Percentiles rank a stretch among this genome's conserved stretches.
phyloP scores from a whole-genome alignment of 2,329 filamentous ascomycete species.

The Cladophialophora immunda region DNA sequence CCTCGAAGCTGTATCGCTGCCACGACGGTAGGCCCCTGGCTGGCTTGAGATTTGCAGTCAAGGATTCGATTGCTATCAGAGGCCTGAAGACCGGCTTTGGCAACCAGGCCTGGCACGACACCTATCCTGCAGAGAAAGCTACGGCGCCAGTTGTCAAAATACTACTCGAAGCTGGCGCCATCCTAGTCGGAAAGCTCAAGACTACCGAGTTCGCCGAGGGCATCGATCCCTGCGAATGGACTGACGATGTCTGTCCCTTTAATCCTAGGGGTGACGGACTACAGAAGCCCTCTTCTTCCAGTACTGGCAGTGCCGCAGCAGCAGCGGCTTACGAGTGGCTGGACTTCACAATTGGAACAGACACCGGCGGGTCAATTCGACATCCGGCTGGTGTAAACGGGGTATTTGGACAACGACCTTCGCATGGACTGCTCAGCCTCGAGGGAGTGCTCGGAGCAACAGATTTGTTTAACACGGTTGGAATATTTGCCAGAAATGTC shows the following conservation, averaged over 20 bases:
- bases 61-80: constrained; percentile 37
- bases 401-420: constrained; percentile 57
- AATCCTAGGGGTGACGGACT: constrained; percentile 51
- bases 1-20: constrained; percentile 29
- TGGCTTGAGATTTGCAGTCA: constrained; percentile 36
- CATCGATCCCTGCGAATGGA: constrained; percentile 40
- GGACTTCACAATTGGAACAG: constrained; percentile 43
- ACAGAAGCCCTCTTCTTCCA: constrained; percentile 43
- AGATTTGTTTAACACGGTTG: constrained; percentile 44
- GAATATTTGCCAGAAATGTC: constrained; percentile 44
- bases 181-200: constrained; percentile 37
- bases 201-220: constrained; percentile 39
- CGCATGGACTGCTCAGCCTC: constrained; percentile 56
- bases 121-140: constrained; percentile 25
- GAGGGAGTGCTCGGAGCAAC: constrained; percentile 56
- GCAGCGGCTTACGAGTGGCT: constrained; percentile 49
- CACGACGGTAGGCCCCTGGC: constrained; percentile 28
- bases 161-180: constrained; percentile 38
- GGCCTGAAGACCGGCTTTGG: constrained; percentile 35
- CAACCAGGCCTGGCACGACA: constrained; percentile 34
- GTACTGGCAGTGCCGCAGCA: constrained; percentile 41
- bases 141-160: constrained; percentile 35
- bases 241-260: constrained; percentile 50
- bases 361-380: constrained; percentile 56
- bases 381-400: constrained; percentile 56